phyloP scores from a whole-genome alignment of 2,329 filamentous ascomycete genomes.

The Aspergillus proliferans region DNA sequence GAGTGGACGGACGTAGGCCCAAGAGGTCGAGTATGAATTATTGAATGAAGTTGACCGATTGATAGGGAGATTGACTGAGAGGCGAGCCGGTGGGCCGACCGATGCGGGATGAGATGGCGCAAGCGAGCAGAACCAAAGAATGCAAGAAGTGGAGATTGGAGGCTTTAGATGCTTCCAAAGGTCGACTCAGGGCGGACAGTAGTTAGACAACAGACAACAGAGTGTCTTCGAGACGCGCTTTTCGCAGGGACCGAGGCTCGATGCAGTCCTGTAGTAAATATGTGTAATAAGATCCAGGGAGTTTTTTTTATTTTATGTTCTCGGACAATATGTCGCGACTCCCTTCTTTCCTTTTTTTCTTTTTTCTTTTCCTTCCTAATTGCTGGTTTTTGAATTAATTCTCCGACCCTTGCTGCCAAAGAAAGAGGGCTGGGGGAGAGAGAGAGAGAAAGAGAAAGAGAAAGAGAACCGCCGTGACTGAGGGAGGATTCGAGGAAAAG shows the following conservation, averaged over 20 bases:
- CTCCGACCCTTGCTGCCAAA: slow-evolving; percentile 7
- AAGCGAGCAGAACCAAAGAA: slow-evolving; percentile 19
- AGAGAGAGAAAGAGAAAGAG: slow-evolving; percentile 8
- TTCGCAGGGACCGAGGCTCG: no score
- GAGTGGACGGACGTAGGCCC: slow-evolving; percentile 21
- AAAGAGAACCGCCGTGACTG: slow-evolving; percentile 5
- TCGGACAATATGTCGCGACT: no score
- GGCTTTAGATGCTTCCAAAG: not conserved
- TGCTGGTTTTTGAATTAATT: slow-evolving; percentile 1
- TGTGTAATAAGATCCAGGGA: no score
- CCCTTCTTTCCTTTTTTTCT: not conserved
- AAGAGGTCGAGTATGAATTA: slow-evolving; percentile 26
- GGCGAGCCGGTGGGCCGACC: slow-evolving; percentile 20
- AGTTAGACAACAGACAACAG: no score
- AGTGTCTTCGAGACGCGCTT: no score
- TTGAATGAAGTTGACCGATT: slow-evolving; percentile 9
- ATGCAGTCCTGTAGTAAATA: no score
- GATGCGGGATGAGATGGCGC: slow-evolving; percentile 21
- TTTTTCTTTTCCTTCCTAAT: not conserved
- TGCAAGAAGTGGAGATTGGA: slow-evolving; percentile 11
- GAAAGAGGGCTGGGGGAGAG: slow-evolving; percentile 6
- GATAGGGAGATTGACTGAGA: slow-evolving; percentile 7
- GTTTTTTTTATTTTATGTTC: no score
- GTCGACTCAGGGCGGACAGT: not conserved
- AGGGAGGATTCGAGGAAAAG: slow-evolving; percentile 7